Base-by-base conservation (phyloP, 257 asterid genomes). In the Solanum lignicaule region DNA sequence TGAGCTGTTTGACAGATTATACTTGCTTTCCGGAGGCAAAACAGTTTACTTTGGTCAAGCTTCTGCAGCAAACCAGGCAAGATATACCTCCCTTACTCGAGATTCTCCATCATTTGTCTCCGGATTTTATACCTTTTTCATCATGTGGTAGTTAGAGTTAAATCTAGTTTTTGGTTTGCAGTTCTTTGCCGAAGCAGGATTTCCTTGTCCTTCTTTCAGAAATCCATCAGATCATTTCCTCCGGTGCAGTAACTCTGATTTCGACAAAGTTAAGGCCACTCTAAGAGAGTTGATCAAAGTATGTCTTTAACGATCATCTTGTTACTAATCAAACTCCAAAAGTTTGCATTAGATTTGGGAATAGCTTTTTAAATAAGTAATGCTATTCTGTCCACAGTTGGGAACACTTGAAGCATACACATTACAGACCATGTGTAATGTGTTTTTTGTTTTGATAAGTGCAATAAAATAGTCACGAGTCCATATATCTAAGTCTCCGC, bases 181-280 rank as follows among this genome's bases (percentile, higher is more conserved):
- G 99, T 97, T 97, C 74, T 95, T 95, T 58, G 97, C 98, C 35
- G 98, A 95, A 87, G 98, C 98, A 52, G 99, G 99, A 6, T 97
- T 95, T 87, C 98, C 99, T n/a, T 97, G 99, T 72, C 99, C 99
- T 58, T 90, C 98, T 65, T 90, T 95, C 48, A 91, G 98, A 55
- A 97, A 95, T 88, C 99, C 99, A 6, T 97, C 98, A 0, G 99
- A 97, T 90, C 99, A 97, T 91, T 97, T 97, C 83, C 97, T 97
- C 68, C 93, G 98, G 3, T 95, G 98, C 91, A 94, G 94, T 87
- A 97, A 97, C 83, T 93, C 98, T 21, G 99, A 97, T 89, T 97
- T 97, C 16, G 99, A 97, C 93, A 95, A 95, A 89, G 99, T 95
- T 65, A 97, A 97, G 92, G 98, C 98, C 35, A 95, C 99, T 20